Percentiles rank a stretch among this genome's conserved stretches.
phyloP scores from a whole-genome alignment of 2,329 filamentous ascomycete species.

The Ceratocystis eucalypticola region DNA sequence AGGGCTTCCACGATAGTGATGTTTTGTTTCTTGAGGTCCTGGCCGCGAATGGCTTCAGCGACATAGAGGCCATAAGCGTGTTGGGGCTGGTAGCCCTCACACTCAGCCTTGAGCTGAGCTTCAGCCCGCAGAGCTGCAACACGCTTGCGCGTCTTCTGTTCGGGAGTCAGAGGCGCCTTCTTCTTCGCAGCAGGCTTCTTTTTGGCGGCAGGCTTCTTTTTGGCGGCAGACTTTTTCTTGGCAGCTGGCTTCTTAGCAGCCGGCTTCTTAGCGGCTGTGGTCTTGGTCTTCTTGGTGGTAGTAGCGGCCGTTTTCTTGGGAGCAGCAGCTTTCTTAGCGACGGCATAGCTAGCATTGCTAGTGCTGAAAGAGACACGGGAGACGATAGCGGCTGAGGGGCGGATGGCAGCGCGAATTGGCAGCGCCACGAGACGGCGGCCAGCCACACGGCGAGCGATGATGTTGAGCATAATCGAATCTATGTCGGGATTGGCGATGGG shows the following conservation, averaged over 20 bases:
- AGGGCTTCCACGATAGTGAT: conserved; percentile 22
- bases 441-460: conserved; percentile 14
- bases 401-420: conserved; percentile 15
- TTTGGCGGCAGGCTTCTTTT: conserved; percentile 21
- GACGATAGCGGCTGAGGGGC: not conserved
- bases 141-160: conserved; percentile 26
- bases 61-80: conserved; percentile 29
- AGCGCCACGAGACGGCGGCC: conserved; percentile 14
- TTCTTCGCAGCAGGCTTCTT: conserved; percentile 23
- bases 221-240: conserved; percentile 21
- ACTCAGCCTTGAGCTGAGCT: conserved; percentile 6
- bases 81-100: conserved; percentile 22
- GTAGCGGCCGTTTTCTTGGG: conserved; percentile 15
- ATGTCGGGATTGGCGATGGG: not conserved
- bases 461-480: conserved; percentile 11
- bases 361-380: conserved; percentile 10
- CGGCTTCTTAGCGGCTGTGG: conserved; percentile 22
- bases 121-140: not conserved
- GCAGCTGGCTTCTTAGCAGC: conserved; percentile 20
- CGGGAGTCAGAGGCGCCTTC: conserved; percentile 28
- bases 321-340: not conserved
- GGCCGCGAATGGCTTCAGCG: conserved; percentile 24
- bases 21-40: conserved; percentile 1
- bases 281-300: conserved; percentile 23
- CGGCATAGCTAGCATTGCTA: not conserved